phyloP scores from a whole-genome alignment of 139 green algal genomes.

The Pycnococcus provasolii region DNA sequence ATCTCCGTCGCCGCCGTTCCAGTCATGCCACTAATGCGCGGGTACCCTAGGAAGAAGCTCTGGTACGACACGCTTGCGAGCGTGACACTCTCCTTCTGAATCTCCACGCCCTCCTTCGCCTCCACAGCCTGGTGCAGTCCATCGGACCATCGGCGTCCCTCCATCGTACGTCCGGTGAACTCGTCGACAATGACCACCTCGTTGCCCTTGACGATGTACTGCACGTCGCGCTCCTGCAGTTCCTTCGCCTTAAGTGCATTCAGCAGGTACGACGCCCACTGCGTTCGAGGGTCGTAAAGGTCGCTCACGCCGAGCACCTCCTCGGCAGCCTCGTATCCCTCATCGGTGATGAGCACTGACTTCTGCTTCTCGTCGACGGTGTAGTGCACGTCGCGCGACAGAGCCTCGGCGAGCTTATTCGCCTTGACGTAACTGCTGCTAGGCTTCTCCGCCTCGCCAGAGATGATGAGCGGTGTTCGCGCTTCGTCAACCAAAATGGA shows the following conservation, averaged over 20 bases:
- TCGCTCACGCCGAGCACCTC: slow-evolving; percentile 75
- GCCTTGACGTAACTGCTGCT: slow-evolving; percentile 72
- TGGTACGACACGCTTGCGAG: slow-evolving; percentile 93
- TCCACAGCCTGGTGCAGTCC: slow-evolving; percentile 92
- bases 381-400: slow-evolving; percentile 83
- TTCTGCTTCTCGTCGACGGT: slow-evolving; percentile 98
- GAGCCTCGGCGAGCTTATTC: slow-evolving; percentile 68
- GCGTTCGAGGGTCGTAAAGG: slow-evolving; percentile 88
- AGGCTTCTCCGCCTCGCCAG: slow-evolving; percentile 71
- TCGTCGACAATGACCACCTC: slow-evolving; percentile 98
- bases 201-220: slow-evolving; percentile 85
- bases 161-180: slow-evolving; percentile 65
- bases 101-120: slow-evolving; percentile 89
- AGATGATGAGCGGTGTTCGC: slow-evolving; percentile 87
- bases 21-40: slow-evolving; percentile 50
- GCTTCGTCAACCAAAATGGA: slow-evolving; percentile 95
- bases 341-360: slow-evolving; percentile 87
- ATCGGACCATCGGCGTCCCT: slow-evolving; percentile 77
- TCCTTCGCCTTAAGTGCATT: slow-evolving; percentile 99
- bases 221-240: slow-evolving; percentile 73
- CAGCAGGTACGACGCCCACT: slow-evolving; percentile 90
- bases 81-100: slow-evolving; percentile 91
- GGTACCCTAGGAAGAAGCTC: slow-evolving; percentile 69
- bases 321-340: slow-evolving; percentile 95
- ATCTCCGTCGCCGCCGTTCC: slow-evolving; percentile 84